phyloP scores from a whole-genome alignment of 441 rosid genomes.

The Eutrema salsugineum region DNA sequence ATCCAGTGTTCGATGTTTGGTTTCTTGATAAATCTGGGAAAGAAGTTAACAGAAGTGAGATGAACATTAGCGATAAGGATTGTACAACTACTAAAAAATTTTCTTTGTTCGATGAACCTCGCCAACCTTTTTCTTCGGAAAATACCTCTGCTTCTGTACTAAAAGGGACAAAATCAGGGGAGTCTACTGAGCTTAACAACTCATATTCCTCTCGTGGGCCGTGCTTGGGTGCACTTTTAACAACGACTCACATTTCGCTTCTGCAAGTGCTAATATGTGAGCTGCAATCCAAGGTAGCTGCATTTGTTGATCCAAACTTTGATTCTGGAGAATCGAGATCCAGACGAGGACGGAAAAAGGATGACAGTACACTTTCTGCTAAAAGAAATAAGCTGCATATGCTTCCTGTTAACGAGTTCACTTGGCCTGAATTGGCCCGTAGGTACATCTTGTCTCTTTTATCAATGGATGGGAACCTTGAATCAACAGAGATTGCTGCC shows the following conservation, averaged over 20 bases:
- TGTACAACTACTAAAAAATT: conserved; percentile 25
- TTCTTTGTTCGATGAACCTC: conserved; percentile 37
- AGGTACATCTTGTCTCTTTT: conserved; percentile 76
- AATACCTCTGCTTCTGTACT: conserved; percentile 38
- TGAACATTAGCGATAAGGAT: conserved; percentile 32
- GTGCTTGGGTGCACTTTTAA: conserved; percentile 53
- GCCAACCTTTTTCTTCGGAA: conserved; percentile 28
- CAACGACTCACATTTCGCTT: conserved; percentile 65
- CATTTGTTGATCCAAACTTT: conserved; percentile 86
- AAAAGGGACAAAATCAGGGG: conserved; percentile 46
- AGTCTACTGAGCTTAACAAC: conserved; percentile 36
- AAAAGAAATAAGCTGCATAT: conserved; percentile 66
- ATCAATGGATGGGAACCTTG: conserved; percentile 89
- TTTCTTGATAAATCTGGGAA: conserved; percentile 38
- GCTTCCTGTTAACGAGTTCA: conserved; percentile 90
- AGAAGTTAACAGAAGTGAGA: conserved; percentile 38
- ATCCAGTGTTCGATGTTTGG: conserved; percentile 51
- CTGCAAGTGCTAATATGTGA: conserved; percentile 75
- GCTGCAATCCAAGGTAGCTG: conserved; percentile 90
- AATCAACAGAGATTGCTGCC: conserved; percentile 75
- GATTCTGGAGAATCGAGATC: conserved; percentile 83
- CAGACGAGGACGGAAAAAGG: conserved; percentile 88
- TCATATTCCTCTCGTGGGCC: conserved; percentile 37
- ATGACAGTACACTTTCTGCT: conserved; percentile 53
- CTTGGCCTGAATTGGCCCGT: conserved; percentile 98